These are phyloP conservation scores for Emydomyces testavorans DNA, from an alignment of 2,329 filamentous ascomycete species.

Conservation along the genomic window DNA sequence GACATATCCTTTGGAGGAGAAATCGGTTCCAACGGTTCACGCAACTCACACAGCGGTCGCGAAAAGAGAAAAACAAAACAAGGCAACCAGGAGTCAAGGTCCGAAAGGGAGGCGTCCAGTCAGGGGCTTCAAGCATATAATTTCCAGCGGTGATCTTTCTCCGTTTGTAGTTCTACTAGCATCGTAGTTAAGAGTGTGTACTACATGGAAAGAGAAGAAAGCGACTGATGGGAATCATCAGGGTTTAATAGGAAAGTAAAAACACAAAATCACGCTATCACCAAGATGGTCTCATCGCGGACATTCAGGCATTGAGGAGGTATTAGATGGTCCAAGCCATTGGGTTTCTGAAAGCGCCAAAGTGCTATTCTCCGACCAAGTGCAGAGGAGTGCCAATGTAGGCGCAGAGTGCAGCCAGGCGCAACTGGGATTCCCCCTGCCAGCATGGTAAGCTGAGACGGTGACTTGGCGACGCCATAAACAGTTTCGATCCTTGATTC, in stretches of 20 bases:
- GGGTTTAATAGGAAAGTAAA: background rate
- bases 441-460: background rate
- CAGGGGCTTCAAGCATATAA: constrained; percentile 8
- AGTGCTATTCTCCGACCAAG: background rate
- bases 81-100: background rate
- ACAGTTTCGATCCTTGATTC: background rate
- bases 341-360: constrained; percentile 1
- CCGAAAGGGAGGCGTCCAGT: background rate
- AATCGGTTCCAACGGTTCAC: constrained; percentile 9
- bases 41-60: constrained; percentile 13
- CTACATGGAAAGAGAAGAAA: background rate
- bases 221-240: background rate
- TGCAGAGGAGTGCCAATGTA: background rate
- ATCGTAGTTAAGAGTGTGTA: background rate
- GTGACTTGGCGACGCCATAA: constrained; percentile 6
- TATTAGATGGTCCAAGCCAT: background rate
- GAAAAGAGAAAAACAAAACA: background rate
- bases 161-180: background rate
- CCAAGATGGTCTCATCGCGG: background rate
- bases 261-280: background rate
- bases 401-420: constrained; percentile 1
- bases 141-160: constrained; percentile 9
- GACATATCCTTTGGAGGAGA: constrained; percentile 14
- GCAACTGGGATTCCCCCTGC: background rate
- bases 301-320: constrained; percentile 6